Evolutionary conservation across 345 rosid species (phyloP), one percentile per base, ranked within the genome.

Genomic region (Aegle marmelos): DNA sequence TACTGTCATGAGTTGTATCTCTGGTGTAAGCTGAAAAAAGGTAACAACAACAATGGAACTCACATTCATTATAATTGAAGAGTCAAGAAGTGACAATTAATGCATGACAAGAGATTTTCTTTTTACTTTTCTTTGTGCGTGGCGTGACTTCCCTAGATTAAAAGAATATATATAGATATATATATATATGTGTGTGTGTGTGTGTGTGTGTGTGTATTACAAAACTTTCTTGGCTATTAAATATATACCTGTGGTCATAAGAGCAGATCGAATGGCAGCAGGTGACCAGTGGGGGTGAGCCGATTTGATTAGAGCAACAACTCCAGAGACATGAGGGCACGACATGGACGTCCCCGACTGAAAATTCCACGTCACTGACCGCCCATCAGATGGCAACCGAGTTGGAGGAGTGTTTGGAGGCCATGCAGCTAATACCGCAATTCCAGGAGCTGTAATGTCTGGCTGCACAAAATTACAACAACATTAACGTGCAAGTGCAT

Each of bases 311-410:
- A 91, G 90, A 2, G 94, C 94, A 10, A 80, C 90, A 0, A 86
- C 82, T 48, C 93, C 94, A 10, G 94, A 78, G 3, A 91, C 94
- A 48, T 91, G 94, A 71, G 98, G 96, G 77, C 94, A 86, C 2
- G 98, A 84, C 96, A 91, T 90, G 10, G 94, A 91, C 27, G 92
- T 91, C 75, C 96, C 96, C 1, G 94, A 87, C 67, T 71, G 91
- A 31, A 93, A 82, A 78, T 87, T 90, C 96, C 93, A 93, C 33
- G 78, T 70, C 53, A 88, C 80, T 0, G 76, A 82, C 9, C 87
- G 83, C 5, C 28, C 50, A 72, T 87, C 91, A 0, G 69, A 16
- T 7, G 83, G 78, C 5, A 71, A 65, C 60, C 65, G 21, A 36
- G 87, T 78, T 0, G 92, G 91, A 22, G 93, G 85, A 65, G 89